Conservation (phyloP, 768 basidiomycete genomes). For the Solioccasus polychromus region DNA sequence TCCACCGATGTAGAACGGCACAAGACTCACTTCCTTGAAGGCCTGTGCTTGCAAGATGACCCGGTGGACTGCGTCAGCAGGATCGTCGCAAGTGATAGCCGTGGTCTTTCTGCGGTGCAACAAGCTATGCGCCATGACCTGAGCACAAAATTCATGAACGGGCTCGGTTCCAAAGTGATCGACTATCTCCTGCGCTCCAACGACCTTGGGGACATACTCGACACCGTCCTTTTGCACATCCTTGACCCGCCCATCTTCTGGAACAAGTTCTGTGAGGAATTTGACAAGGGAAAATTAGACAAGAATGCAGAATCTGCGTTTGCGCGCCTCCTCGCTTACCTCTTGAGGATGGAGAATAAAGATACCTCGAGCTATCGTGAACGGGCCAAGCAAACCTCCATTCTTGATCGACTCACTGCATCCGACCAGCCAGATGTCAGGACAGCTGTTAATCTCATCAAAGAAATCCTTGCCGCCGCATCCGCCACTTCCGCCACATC, state of each 20-base stretch:
- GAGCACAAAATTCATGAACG: slow-evolving; percentile 41
- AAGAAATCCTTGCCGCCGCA: slow-evolving; percentile 37
- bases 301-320: slow-evolving; percentile 39
- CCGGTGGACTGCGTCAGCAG: slow-evolving; percentile 35
- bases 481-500: slow-evolving; percentile 14
- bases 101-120: slow-evolving; percentile 39
- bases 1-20: slow-evolving; percentile 21
- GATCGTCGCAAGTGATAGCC: slow-evolving; percentile 34
- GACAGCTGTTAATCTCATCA: slow-evolving; percentile 38
- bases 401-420: slow-evolving; percentile 21
- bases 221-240: slow-evolving; percentile 38
- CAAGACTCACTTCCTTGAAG: slow-evolving; percentile 41
- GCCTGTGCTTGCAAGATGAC: slow-evolving; percentile 42
- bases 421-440: slow-evolving; percentile 29
- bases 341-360: slow-evolving; percentile 37
- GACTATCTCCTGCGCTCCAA: slow-evolving; percentile 38
- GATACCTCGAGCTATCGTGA: slow-evolving; percentile 37
- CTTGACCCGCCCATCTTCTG: slow-evolving; percentile 55
- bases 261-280: slow-evolving; percentile 33
- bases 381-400: slow-evolving; percentile 23
- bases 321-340: slow-evolving; percentile 48
- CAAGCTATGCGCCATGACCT: slow-evolving; percentile 39
- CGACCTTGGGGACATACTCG: slow-evolving; percentile 41
- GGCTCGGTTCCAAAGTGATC: slow-evolving; percentile 34
- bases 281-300: slow-evolving; percentile 29